Evolutionary conservation across 768 basidiomycete species (phyloP).

Genomic region (Mycena metata): DNA sequence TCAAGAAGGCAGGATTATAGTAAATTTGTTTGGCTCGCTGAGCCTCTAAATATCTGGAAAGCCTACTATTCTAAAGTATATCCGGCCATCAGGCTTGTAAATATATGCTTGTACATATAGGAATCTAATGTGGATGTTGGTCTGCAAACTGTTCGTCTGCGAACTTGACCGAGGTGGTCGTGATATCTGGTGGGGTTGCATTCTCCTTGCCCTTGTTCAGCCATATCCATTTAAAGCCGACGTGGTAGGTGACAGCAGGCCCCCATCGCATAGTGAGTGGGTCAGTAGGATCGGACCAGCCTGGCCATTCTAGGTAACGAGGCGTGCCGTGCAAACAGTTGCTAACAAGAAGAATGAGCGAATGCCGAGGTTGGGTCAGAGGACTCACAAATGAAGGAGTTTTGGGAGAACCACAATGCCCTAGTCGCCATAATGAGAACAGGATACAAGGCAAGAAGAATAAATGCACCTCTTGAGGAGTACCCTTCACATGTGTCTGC

Average conservation of each 20-base stretch:
- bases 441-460: background rate
- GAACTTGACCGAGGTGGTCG: conserved; percentile 52
- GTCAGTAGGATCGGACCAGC: conserved; percentile 59
- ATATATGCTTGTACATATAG: conserved; percentile 5
- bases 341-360: conserved; percentile 31
- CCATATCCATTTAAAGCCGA: conserved; percentile 66
- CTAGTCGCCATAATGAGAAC: conserved; percentile 29
- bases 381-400: conserved; percentile 63
- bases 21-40: background rate
- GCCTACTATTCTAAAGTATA: conserved; percentile 15
- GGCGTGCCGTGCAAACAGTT: conserved; percentile 60
- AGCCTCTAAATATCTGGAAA: conserved; percentile 1
- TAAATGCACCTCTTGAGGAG: conserved; percentile 53
- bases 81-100: background rate
- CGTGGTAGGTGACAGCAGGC: conserved; percentile 59
- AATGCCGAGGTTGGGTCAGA: background rate
- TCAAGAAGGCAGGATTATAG: background rate
- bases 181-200: conserved; percentile 38
- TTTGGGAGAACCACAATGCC: conserved; percentile 59
- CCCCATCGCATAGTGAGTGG: conserved; percentile 58
- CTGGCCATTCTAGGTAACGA: conserved; percentile 60
- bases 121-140: conserved; percentile 11
- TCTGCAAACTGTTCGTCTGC: conserved; percentile 52
- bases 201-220: conserved; percentile 51
- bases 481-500: conserved; percentile 52